Conservation (phyloP, 768 basidiomycete species). For the Steccherinum ochraceum region DNA sequence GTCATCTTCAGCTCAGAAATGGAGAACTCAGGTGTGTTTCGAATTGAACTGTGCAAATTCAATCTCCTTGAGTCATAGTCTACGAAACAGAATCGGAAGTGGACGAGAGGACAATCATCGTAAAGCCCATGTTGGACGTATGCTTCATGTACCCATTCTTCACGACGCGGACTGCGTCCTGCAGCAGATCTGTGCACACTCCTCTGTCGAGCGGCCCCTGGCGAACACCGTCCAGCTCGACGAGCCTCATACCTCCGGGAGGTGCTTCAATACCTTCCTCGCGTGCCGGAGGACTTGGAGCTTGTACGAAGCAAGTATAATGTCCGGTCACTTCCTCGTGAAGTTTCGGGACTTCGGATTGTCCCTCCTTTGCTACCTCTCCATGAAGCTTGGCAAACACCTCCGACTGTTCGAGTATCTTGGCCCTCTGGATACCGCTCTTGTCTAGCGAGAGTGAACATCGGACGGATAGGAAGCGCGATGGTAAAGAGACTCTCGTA, state of each 20-base stretch:
- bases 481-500: too few species aligned
- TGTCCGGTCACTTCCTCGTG: constrained; percentile 73
- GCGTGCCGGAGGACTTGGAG: constrained; percentile 40
- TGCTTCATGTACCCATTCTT: constrained; percentile 51
- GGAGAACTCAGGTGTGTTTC: too few species aligned
- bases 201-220: constrained; percentile 79
- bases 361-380: constrained; percentile 61
- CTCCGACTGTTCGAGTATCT: constrained; percentile 65
- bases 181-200: constrained; percentile 48
- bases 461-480: constrained; percentile 16
- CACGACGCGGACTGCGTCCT: constrained; percentile 63
- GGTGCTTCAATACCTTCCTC: too few species aligned
- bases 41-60: too few species aligned
- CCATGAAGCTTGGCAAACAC: constrained; percentile 77
- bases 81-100: too few species aligned
- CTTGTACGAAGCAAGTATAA: constrained; percentile 82
- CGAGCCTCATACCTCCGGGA: constrained; percentile 36
- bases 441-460: too few species aligned
- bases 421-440: constrained; percentile 66
- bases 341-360: constrained; percentile 56
- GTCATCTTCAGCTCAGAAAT: too few species aligned
- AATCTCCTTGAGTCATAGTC: too few species aligned
- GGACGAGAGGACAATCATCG: constrained; percentile 55
- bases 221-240: constrained; percentile 83
- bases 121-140: constrained; percentile 54